Evolutionary conservation across 1,284 basidiomycete genomes (phyloP).

Genomic region (Pisolithus thermaeus): DNA sequence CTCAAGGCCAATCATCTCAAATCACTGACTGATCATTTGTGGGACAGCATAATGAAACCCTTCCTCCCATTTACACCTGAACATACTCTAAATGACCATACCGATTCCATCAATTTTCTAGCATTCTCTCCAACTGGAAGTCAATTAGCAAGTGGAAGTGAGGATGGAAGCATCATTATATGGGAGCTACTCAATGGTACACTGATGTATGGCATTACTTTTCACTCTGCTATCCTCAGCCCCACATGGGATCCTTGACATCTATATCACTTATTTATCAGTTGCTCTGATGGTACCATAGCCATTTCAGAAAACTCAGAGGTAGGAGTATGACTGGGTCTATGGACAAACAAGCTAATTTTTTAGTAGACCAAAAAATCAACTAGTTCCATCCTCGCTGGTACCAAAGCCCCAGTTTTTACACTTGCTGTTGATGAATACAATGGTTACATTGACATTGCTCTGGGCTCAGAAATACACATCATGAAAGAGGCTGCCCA

Average conservation of each 20-base stretch:
- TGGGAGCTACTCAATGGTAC: background rate
- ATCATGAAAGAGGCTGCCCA: background rate
- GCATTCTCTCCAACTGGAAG: background rate
- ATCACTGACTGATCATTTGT: no score
- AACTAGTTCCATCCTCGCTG: background rate
- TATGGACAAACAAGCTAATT: no score
- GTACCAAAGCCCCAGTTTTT: background rate
- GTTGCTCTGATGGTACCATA: background rate
- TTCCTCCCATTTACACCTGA: background rate
- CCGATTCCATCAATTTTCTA: background rate
- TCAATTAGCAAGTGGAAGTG: background rate
- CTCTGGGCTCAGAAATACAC: conserved; percentile 3
- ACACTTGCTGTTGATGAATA: background rate
- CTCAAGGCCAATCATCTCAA: no score
- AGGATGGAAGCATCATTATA: background rate
- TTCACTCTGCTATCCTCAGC: background rate
- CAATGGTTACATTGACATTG: background rate
- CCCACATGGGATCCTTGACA: background rate
- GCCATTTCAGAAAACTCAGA: background rate
- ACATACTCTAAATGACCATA: background rate
- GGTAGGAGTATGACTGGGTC: background rate
- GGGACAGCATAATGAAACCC: no score
- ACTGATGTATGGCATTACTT: background rate
- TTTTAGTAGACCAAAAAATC: background rate
- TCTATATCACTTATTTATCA: background rate